Evolutionary conservation across 1,284 basidiomycete genomes (phyloP), one percentile per base, ranked within the genome.

Genomic region (Anthracocystis setariae): DNA sequence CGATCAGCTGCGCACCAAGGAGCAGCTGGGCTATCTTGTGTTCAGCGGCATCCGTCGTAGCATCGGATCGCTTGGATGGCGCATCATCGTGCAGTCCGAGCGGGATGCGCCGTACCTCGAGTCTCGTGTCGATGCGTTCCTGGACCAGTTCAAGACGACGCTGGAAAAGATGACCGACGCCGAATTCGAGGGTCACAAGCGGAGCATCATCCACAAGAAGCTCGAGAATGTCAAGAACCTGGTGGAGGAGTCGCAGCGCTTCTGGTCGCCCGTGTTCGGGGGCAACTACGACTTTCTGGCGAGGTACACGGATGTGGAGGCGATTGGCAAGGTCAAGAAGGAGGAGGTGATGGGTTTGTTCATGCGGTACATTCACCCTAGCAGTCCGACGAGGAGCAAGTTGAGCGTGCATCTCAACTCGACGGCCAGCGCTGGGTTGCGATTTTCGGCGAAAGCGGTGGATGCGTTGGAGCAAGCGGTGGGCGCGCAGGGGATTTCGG

Each of bases 11-110:
- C 90, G 96, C n/a, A 98, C 95, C 2, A 90, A 94, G 83, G 93
- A 98, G 83, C 96, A 98, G 83, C 87, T 99, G 0, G 96, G 96
- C 12, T 98, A 99, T 82, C 74, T 82, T 1, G 81, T 82, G 12
- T 82, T 81, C 46, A 74, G 73, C 40, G 66, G 74, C 10, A 63
- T 71, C 17, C 71, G 79, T 29, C 66, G 65, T 47, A 51, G 61
- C 21, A 50, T 73, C 3, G 90, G 89, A 35, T 87, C 90, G 56
- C 87, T 88, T 73, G 94, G 93, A 10, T 84, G 96, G 74, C 88
- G 92, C n/a, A 88, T 98, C 52, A 85, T 94, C 8, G 88, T 98
- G 27, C 96, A 99, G 85, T 93, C 91, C 74, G 94, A 98, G 85
- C 90, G 90, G 53, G 86, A 87, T 24, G 89, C 94, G 5, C 86